Base-by-base conservation (phyloP, 192 early-diverging fungal species). In the Lobosporangium transversale region DNA sequence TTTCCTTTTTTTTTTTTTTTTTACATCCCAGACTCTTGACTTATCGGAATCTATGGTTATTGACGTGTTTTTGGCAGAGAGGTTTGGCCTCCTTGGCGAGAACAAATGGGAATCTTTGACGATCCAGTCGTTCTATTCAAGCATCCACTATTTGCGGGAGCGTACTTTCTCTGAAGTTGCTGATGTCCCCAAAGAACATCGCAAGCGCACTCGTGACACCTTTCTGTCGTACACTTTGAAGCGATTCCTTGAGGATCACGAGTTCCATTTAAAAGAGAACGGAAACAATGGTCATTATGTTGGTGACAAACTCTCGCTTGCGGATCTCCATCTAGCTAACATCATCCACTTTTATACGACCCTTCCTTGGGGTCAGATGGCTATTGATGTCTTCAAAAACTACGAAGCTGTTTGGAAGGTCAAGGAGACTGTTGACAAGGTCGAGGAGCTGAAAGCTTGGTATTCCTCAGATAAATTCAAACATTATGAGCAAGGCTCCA, bases 241-340 rank as follows among this genome's bases (percentile, higher is more conserved):
- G 24, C 58, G 49, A 27, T 74, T 74, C 15, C 42, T 65, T 24
- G 55, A 60, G 12, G 70, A 74, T 42, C 70, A 74, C 27, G 70
- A 65, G n/a, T 53, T 47, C 56, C 70, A 74, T 43, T 44, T 74
- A 31, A 50, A 33, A 17, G 33, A 53, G 29, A 74, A 74, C 54
- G 70, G 70, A 35, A 51, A 47, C 20, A 75, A 75, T 49, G 70
- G 70, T 2, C 70, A 75, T 9, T 75, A 75, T 37, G 63, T 75
- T 37, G 63, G 70, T 15, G 44, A 75, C 52, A 75, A 60, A 52
- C 23, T 70, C 17, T 62, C 68, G 3, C 35, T 70, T 30, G 68
- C 68, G 0, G 68, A 70, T 50, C n/a, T 70, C 33, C 58, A 62
- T 56, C 40, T 70, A 40, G 36, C 58, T 17, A 70, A 70, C 42